Evolutionary conservation across 2,329 filamentous ascomycete species (phyloP).

Genomic region (Capronia epimyces): DNA sequence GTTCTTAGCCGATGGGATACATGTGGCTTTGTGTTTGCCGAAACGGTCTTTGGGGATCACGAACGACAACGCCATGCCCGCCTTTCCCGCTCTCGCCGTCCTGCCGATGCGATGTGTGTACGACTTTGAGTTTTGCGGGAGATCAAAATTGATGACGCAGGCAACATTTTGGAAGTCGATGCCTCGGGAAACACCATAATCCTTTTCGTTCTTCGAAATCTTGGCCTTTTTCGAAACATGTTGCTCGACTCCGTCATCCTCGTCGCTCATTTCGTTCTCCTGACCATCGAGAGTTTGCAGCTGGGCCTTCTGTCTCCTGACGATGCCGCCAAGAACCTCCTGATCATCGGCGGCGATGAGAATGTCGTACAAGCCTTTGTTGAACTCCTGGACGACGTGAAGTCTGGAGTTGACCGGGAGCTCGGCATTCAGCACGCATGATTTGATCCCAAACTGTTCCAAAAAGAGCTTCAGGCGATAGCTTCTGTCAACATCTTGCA

Average conservation of each 20-base stretch:
- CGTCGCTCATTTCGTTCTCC: conserved; percentile 38
- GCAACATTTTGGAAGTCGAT: conserved; percentile 96
- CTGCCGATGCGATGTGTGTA: conserved; percentile 97
- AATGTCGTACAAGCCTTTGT: conserved; percentile 93
- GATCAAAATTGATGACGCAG: conserved; percentile 93
- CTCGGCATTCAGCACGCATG: conserved; percentile 89
- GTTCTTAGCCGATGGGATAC: conserved; percentile 65
- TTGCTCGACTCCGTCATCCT: conserved; percentile 33
- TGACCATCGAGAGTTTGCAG: conserved; percentile 29
- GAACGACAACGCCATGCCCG: conserved; percentile 94
- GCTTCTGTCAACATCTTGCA: conserved; percentile 79
- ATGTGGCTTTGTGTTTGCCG: conserved; percentile 84
- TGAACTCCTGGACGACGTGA: conserved; percentile 96
- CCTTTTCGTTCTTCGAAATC: conserved; percentile 65
- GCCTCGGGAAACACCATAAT: conserved; percentile 91
- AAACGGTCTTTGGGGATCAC: conserved; percentile 76
- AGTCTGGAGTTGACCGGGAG: conserved; percentile 87
- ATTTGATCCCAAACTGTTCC: conserved; percentile 93
- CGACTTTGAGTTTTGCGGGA: conserved; percentile 78
- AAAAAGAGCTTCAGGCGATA: conserved; percentile 92
- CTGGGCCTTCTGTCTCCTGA: conserved; percentile 30
- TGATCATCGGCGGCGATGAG: conserved; percentile 94
- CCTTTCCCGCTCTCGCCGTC: conserved; percentile 83
- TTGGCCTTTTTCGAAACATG: conserved; percentile 56
- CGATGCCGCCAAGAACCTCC: conserved; percentile 62